Conservation (phyloP, 2,329 filamentous ascomycete genomes). For the Aspergillus nomiae region DNA sequence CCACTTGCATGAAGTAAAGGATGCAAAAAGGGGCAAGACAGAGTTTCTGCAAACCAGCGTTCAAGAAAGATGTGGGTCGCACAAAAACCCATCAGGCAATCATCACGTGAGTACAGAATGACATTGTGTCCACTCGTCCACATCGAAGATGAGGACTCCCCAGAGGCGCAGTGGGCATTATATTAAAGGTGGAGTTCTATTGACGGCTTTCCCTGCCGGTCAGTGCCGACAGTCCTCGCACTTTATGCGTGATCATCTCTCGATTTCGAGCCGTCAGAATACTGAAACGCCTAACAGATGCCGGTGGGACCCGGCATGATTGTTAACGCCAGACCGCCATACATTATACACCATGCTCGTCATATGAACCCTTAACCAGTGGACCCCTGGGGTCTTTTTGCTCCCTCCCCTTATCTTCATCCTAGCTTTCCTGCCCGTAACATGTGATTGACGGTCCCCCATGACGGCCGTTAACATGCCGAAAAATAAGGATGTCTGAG, state of each 20-base stretch:
- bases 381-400: neutral
- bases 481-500: conserved; percentile 43
- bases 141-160: neutral
- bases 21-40: neutral
- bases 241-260: conserved; percentile 4
- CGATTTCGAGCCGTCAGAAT: conserved; percentile 7
- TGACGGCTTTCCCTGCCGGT: neutral
- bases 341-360: neutral
- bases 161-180: neutral
- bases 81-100: neutral
- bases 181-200: neutral
- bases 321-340: neutral
- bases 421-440: neutral
- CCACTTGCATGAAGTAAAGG: neutral
- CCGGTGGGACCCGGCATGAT: conserved; percentile 3
- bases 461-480: neutral
- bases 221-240: neutral
- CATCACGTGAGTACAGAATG: neutral
- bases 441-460: neutral
- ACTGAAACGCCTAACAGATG: conserved; percentile 14
- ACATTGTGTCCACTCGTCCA: neutral
- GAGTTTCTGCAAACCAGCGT: neutral
- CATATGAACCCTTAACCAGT: neutral
- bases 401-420: neutral
- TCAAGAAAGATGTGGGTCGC: neutral